Percentiles rank a stretch among this genome's conserved stretches.
Conservation (phyloP, 176 grass and related monocot genomes). For the Calamus simplicifolius region DNA sequence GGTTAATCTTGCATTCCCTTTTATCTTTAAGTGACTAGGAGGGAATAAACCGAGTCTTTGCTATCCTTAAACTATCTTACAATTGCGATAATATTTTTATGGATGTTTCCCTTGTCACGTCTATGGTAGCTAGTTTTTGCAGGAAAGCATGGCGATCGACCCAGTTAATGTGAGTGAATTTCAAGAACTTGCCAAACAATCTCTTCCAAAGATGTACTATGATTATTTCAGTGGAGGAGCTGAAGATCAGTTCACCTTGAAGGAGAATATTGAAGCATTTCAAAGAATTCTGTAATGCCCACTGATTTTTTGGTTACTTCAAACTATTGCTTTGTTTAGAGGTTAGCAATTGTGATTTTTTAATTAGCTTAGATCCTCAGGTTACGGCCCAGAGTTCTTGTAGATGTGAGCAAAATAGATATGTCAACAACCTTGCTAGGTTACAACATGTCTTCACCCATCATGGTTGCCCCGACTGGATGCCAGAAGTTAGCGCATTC, state of each 20-base stretch:
- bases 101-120: too few species aligned
- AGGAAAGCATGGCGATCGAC: conserved; percentile 49
- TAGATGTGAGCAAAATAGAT: conserved; percentile 80
- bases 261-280: conserved; percentile 76
- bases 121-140: background rate
- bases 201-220: conserved; percentile 74
- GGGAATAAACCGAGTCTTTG: too few species aligned
- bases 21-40: too few species aligned
- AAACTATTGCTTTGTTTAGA: background rate
- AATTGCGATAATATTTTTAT: too few species aligned
- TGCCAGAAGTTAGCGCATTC: conserved; percentile 57
- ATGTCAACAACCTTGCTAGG: conserved; percentile 71
- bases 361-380: conserved; percentile 27
- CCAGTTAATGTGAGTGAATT: conserved; percentile 63
- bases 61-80: too few species aligned
- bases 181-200: conserved; percentile 63
- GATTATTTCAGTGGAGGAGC: conserved; percentile 79
- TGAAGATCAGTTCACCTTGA: conserved; percentile 68
- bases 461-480: conserved; percentile 67
- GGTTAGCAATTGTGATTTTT: background rate
- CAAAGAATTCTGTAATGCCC: conserved; percentile 52
- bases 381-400: conserved; percentile 73
- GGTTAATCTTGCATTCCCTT: too few species aligned
- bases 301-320: background rate
- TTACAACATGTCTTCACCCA: conserved; percentile 54